phyloP scores from a whole-genome alignment of 805 yeast species.

The Kurtzmaniella cleridarum region DNA sequence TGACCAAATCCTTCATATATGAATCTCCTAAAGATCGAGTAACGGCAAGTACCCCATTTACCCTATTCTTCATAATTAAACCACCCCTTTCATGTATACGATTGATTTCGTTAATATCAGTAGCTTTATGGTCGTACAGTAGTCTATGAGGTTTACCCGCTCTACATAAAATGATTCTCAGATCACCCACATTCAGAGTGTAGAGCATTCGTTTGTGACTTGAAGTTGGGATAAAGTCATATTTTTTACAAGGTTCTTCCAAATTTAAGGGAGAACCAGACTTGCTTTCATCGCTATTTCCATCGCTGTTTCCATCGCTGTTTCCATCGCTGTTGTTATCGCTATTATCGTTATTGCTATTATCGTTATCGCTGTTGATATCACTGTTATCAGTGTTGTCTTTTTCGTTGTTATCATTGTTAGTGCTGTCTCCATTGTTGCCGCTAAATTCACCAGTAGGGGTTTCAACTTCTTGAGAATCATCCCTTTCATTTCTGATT shows the following conservation, averaged over 20 bases:
- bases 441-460: slow-evolving; percentile 3
- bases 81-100: slow-evolving; percentile 82
- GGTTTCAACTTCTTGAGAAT: neutral
- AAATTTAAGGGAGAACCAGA: slow-evolving; percentile 6
- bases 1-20: slow-evolving; percentile 84
- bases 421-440: slow-evolving; percentile 3
- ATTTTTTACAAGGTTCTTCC: slow-evolving; percentile 19
- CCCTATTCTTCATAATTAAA: slow-evolving; percentile 80
- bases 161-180: slow-evolving; percentile 75
- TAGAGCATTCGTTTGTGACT: slow-evolving; percentile 70
- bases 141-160: slow-evolving; percentile 71
- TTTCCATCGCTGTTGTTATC: slow-evolving; percentile 16
- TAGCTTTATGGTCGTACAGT: slow-evolving; percentile 91
- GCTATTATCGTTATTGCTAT: slow-evolving; percentile 10
- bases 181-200: slow-evolving; percentile 94
- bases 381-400: neutral
- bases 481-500: slow-evolving; percentile 14
- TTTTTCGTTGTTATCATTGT: neutral
- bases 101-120: slow-evolving; percentile 69
- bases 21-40: slow-evolving; percentile 90
- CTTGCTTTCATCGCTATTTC: neutral
- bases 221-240: slow-evolving; percentile 43
- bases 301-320: slow-evolving; percentile 1
- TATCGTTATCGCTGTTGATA: neutral
- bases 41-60: slow-evolving; percentile 92